Percentiles rank a stretch among this genome's conserved stretches.
Evolutionary conservation across 2,329 filamentous ascomycete genomes (phyloP).

Genomic region (Teratosphaeria destructans): DNA sequence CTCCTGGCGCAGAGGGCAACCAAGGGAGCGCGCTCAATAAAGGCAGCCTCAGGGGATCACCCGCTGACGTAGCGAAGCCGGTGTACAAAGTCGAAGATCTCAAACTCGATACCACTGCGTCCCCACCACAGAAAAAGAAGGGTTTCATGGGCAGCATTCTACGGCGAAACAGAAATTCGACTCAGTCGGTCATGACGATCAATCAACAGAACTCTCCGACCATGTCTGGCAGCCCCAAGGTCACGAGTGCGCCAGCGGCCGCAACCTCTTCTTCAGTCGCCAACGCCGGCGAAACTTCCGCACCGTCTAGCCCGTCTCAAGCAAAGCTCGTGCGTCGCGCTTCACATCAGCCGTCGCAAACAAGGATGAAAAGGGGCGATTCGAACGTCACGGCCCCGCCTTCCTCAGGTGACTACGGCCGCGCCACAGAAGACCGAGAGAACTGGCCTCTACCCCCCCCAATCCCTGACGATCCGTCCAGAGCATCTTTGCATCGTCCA

Average conservation of each 20-base stretch:
- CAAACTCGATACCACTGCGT: conserved; percentile 6
- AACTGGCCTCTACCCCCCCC: conserved; percentile 40
- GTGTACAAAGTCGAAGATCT: conserved; percentile 9
- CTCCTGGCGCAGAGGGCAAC: conserved; percentile 10
- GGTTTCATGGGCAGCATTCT: conserved; percentile 26
- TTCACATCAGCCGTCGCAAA: conserved; percentile 10
- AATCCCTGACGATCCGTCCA: conserved; percentile 8
- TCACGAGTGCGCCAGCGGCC: not conserved
- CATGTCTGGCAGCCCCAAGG: conserved; percentile 2
- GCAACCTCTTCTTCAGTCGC: not conserved
- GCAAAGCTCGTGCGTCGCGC: conserved; percentile 26
- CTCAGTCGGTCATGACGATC: conserved; percentile 9
- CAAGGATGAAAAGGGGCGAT: conserved; percentile 10
- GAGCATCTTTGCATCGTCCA: conserved; percentile 13
- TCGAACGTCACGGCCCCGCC: conserved; percentile 18
- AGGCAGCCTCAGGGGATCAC: conserved; percentile 36
- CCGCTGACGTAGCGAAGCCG: conserved; percentile 50
- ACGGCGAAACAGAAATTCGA: conserved; percentile 23
- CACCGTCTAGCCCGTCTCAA: conserved; percentile 30
- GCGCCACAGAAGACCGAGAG: conserved; percentile 9
- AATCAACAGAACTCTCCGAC: conserved; percentile 10
- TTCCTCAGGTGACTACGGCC: conserved; percentile 8
- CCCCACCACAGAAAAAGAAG: conserved; percentile 13
- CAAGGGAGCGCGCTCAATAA: conserved; percentile 25
- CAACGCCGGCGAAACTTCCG: not conserved